Evolutionary conservation across 768 basidiomycete genomes (phyloP), one percentile per base, ranked within the genome.

Genomic region (Mycena chlorophos): DNA sequence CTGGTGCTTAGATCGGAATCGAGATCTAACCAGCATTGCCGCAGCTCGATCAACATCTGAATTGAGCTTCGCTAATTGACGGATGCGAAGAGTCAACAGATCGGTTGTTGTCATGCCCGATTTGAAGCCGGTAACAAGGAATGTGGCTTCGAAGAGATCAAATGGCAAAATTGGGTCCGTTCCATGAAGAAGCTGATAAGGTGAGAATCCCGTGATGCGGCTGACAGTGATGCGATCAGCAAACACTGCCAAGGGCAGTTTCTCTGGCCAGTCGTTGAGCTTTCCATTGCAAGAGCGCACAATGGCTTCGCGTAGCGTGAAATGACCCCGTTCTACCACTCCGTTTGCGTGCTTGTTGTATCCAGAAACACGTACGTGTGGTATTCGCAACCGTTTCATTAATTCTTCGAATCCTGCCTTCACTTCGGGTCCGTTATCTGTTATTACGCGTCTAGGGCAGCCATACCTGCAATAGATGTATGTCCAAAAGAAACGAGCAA

Each of bases 321-420:
- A 66, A 28, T 75, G 74, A 13, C 68, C 62, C 14, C 66, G 51
- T 64, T 76, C 72, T 0, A 76, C n/a, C n/a, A n/a, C n/a, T n/a
- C n/a, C n/a, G n/a, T n/a, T n/a, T n/a, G n/a, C n/a, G n/a, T n/a
- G n/a, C n/a, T n/a, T n/a, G n/a, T n/a, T n/a, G n/a, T n/a, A n/a
- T n/a, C n/a, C n/a, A n/a, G 67, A 71, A 12, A 75, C 71, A 1
- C 55, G 26, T 31, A 74, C 59, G 14, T 73, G 73, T 4, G 51
- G 57, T 6, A 68, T 64, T 47, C 25, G n/a, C 3, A 61, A n/a
- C 6, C 49, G 17, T 3, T 52, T 26, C 28, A 52, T 43, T 5
- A 64, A 31, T 0, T 19, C 20, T 31, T 39, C 26, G 47, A 69
- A 63, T 2, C 63, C 69, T 23, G 59, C 66, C 22, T 56, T 56